These are phyloP conservation scores for Wickerhamiella australiensis DNA, from an alignment of 805 yeast genomes.

Conservation along the genomic window DNA sequence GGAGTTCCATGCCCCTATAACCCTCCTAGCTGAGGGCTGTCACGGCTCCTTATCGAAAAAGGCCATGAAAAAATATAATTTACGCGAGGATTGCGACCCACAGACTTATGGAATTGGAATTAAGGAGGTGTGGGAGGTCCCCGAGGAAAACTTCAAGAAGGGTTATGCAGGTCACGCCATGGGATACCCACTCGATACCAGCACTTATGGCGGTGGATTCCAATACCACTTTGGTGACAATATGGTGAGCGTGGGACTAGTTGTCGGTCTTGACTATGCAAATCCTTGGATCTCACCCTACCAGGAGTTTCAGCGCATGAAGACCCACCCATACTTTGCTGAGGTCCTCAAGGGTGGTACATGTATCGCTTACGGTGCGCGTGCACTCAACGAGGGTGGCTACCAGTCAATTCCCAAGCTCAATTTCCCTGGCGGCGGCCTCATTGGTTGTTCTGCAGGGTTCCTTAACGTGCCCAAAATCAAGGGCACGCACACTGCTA, in stretches of 20 bases:
- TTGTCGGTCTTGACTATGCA: slow-evolving; percentile 83
- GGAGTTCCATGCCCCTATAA: slow-evolving; percentile 87
- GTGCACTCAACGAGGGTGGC: slow-evolving; percentile 97
- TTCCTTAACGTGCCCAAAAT: slow-evolving; percentile 95
- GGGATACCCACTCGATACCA: slow-evolving; percentile 71
- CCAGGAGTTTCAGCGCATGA: slow-evolving; percentile 90
- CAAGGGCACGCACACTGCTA: slow-evolving; percentile 96
- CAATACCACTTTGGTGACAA: slow-evolving; percentile 95
- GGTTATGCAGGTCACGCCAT: slow-evolving; percentile 79
- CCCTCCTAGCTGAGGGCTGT: slow-evolving; percentile 95
- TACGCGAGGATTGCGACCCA: slow-evolving; percentile 50
- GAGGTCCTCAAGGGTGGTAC: slow-evolving; percentile 73
- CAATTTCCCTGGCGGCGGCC: slow-evolving; percentile 89
- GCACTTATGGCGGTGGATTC: slow-evolving; percentile 92
- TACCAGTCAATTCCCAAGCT: slow-evolving; percentile 82
- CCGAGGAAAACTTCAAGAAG: slow-evolving; percentile 61
- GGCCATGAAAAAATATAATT: slow-evolving; percentile 52
- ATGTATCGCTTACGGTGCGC: slow-evolving; percentile 87
- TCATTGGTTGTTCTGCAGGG: slow-evolving; percentile 94
- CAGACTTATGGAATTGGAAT: slow-evolving; percentile 95
- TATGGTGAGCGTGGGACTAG: slow-evolving; percentile 84
- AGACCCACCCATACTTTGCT: slow-evolving; percentile 75
- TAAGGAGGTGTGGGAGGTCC: slow-evolving; percentile 95
- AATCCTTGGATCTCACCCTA: slow-evolving; percentile 95
- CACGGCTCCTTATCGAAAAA: slow-evolving; percentile 86